These are phyloP conservation scores for Mycocalia duriaeana DNA, from an alignment of 1,284 basidiomycete species.

Conservation along the genomic window DNA sequence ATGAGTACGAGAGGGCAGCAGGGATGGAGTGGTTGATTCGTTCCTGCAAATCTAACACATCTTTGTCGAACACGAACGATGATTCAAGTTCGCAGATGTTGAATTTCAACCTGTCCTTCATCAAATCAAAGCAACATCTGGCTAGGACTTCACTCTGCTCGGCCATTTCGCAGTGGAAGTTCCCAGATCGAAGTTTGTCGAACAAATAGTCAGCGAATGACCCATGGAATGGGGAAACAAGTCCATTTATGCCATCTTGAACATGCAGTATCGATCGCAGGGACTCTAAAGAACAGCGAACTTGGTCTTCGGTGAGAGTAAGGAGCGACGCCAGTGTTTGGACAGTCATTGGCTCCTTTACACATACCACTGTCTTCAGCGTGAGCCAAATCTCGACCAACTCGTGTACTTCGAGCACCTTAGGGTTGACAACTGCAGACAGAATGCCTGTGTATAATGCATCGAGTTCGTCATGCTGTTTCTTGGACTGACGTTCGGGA, in stretches of 20 bases:
- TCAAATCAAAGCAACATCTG: slow-evolving; percentile 3
- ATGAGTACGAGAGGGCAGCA: slow-evolving; percentile 18
- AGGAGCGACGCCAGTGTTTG: not conserved
- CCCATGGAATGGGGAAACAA: not conserved
- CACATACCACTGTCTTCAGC: not conserved
- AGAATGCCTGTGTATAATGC: not conserved
- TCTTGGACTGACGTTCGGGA: not conserved
- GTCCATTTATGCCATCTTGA: not conserved
- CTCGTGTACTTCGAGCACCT: not conserved
- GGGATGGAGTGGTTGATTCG: slow-evolving; percentile 15
- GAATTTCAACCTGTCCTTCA: not conserved
- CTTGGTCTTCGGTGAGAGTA: not conserved
- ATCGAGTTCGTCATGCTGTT: slow-evolving; percentile 1
- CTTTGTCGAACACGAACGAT: not conserved
- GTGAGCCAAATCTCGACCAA: not conserved
- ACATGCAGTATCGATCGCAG: not conserved
- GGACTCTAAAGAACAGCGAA: not conserved
- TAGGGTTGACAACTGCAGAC: not conserved
- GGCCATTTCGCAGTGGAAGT: not conserved
- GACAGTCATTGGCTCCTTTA: not conserved
- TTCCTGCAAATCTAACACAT: slow-evolving; percentile 9
- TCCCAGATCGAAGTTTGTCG: not conserved
- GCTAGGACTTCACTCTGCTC: not conserved
- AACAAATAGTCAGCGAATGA: slow-evolving; percentile 1
- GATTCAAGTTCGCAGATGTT: slow-evolving; percentile 1